Base-by-base conservation (phyloP, 208 protist genomes). In the Trypanosomatidae sp. region DNA sequence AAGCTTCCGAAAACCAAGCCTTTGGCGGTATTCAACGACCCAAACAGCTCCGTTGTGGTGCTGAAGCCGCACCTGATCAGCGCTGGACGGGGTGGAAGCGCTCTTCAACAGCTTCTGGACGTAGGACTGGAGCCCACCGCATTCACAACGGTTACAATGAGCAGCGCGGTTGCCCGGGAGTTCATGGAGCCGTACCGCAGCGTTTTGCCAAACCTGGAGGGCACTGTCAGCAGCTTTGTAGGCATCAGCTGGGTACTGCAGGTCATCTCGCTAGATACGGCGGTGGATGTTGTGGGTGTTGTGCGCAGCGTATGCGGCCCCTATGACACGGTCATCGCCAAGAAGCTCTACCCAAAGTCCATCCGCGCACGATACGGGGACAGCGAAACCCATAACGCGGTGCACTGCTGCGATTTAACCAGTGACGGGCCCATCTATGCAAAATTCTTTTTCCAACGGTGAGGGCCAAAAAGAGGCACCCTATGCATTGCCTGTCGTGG, bases 381-480 rank as follows among this genome's bases (percentile, higher is more conserved):
- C 10, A 82, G 95, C 65, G 81, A 86, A 30, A 74, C 85, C 44
- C 41, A 86, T 43, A 98, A 98, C 69, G 95, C 96, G 8, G 88
- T 99, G 50, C 98, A 99, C 81, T 98, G 95, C 83, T 99, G 97
- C 68, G 98, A 99, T 76, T 79, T 99, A 41, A 83, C 85, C 3
- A 91, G 91, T 49, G 98, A 99, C 66, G 97, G 92, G 6, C 79
- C 85, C 19, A 47, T 99, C 47, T 95, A 95, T 74, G 73, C 89
- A 7, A 85, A 93, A 53, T 89, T 89, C 36, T 92, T 95, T 52
- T 95, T 97, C 69, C 76, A 81, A 19, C 41, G 66, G 19, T 79
- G 52, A 66, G 47, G 28, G 28, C 12, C 10, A 13, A 66, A 49
- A 22, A 7, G n/a, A 49, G n/a, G 17, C 59, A 15, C 4, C 28